Base-by-base conservation (phyloP, 2,329 filamentous ascomycete species). In the Penicillium corylophilum region DNA sequence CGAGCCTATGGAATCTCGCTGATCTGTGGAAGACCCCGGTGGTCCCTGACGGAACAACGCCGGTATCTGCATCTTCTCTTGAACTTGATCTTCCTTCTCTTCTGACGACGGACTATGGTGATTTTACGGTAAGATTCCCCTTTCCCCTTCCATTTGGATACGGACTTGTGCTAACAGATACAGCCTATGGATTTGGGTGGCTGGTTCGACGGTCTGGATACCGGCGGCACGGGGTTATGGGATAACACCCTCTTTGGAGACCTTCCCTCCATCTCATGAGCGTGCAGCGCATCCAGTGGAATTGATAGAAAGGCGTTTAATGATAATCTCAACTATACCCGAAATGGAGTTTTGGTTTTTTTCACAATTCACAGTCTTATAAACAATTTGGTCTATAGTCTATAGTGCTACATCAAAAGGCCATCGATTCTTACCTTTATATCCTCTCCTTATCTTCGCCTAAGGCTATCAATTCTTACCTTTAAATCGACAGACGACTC, bases 171-270 rank as follows among this genome's bases (percentile, higher is more conserved):
- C 60, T 64, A 45, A 66, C 45, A 3, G 12, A 10, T 8, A 3
- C 43, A 70, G 66, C 55, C 68, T 16, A 51, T 68, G 26, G 68
- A 69, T 42, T 53, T 70, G 39, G 64, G 62, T 3, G 65, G 57
- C n/a, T 61, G 68, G 49, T 64, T 69, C 39, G 67, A 69, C 33
- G 51, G 58, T 5, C 46, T 60, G 1, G 65, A 70, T 42, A 57
- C 62, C 15, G 59, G 57, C 6, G 55, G 59, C 9, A 59, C 57
- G 4, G 66, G 62, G 20, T 23, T 65, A 7, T 70, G 66, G 66
- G 62, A 68, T 46, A 55, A 55, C 1, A 56, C 62, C 6, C 57
- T 69, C 16, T 59, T 68, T 36, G 43, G 20, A 2, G 55, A 38
- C 26, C 35, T 63, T 20, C 60, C 57, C 4, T 28, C 39, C 12